Base-by-base conservation (phyloP, 192 early-diverging fungal species). In the Chytriomyces hyalinus region DNA sequence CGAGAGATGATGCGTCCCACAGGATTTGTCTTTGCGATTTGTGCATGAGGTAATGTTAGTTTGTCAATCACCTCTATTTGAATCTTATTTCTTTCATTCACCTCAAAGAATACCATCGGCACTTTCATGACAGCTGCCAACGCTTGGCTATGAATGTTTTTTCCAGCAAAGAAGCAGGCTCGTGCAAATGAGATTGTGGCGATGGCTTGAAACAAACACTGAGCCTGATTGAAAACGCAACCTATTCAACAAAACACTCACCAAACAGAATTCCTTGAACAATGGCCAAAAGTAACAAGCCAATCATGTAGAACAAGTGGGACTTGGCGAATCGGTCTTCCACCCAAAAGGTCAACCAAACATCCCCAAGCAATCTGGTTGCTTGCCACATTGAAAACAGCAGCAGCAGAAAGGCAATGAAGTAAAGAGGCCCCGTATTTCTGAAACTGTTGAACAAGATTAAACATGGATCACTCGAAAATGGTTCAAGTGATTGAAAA, bases 71-170 rank as follows among this genome's bases (percentile, higher is more conserved):
- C 36, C 36, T 36, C 36, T 2, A 2, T 36, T 36, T 36, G 4
- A 36, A 36, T 36, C 36, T 36, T 2, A 36, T 36, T 36, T 36
- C 2, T 36, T 36, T 36, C 36, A 36, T 4, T 36, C 36, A 36
- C 36, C 36, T 91, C 87, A 75, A 90, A 94, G 82, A 97, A 95
- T 4, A 83, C 81, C 65, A 92, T 87, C 9, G 93, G 93, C 3
- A 93, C 89, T 6, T 89, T 80, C 67, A 94, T 65, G 20, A 70
- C 28, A 28, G 45, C n/a, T 20, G 11, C 22, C 17, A 70, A 15
- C 3, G 68, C 68, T 10, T 57, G 49, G 2, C 6, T 26, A n/a
- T 70, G 68, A 10, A 70, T 43, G 5, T 53, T 49, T 49, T 26
- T 49, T 49, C 45, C 68, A 15, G 45, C 68, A 20, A 5, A 8